These are phyloP conservation scores for Eutrema salsugineum DNA, from an alignment of 441 rosid species.

Conservation along the genomic window DNA sequence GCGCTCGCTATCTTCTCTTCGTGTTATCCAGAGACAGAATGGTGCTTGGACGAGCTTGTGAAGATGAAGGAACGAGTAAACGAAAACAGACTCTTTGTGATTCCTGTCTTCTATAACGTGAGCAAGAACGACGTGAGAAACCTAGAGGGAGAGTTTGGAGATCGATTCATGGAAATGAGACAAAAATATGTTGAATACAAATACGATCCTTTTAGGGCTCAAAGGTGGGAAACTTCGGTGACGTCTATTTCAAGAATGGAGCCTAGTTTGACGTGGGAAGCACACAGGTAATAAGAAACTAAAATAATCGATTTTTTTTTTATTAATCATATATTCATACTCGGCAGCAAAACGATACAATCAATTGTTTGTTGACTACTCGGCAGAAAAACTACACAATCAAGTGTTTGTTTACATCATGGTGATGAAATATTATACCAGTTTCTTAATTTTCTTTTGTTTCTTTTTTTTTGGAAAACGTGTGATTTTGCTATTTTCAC, in stretches of 20 bases:
- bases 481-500: neutral
- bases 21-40: neutral
- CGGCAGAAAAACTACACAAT: neutral
- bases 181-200: neutral
- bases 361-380: neutral
- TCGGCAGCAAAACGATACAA: neutral
- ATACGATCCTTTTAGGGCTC: conserved; percentile 17
- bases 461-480: neutral
- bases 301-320: neutral
- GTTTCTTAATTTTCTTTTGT: neutral
- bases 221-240: conserved; percentile 23
- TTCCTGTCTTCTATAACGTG: conserved; percentile 18
- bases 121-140: conserved; percentile 13
- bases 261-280: conserved; percentile 8
- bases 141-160: conserved; percentile 16
- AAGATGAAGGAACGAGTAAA: conserved; percentile 10
- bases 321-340: no score
- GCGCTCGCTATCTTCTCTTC: conserved; percentile 16
- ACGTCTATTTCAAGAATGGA: conserved; percentile 4
- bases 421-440: neutral
- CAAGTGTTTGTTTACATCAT: neutral
- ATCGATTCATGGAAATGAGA: conserved; percentile 11
- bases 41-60: conserved; percentile 24
- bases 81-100: conserved; percentile 9
- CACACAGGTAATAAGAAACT: neutral